Base-by-base conservation (phyloP, 2,329 filamentous ascomycete species). In the Ophiosphaerella narmari region DNA sequence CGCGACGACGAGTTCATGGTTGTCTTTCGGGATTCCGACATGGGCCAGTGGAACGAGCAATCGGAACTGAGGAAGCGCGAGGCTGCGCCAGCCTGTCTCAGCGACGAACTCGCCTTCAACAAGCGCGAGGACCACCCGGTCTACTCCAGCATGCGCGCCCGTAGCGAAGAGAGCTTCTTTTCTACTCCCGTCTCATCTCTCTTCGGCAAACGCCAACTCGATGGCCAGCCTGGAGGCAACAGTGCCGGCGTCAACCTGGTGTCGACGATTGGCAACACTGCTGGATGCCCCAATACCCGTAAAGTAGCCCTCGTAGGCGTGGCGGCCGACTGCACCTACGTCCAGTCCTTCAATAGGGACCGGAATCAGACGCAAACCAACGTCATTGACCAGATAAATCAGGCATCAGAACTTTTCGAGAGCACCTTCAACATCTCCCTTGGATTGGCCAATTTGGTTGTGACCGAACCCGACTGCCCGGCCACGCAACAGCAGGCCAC, bases 371-470 rank as follows among this genome's bases (percentile, higher is more conserved):
- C 87, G 21, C 82, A 86, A 48, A 73, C 82, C 54, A 94, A 94
- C 69, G 82, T 99, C 55, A 91, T 99, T 62, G 80, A 79, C 44
- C 81, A 90, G 68, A 88, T 99, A 71, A 97, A 96, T 75, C 80
- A 86, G 38, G 94, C 94, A 0, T 97, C 93, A 1, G 84, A 86
- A 54, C 77, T 97, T 8, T 99, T 94, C 68, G 94, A 99, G 72
- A 85, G 81, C 62, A 89, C 89, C 7, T 97, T 99, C 78, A 97
- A 97, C 74, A 93, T 99, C 63, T 93, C 92, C 0, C 84, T 99
- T 32, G 94, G 91, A 37, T 84, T 99, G 52, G 85, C 87, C 60
- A 96, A 96, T 67, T 75, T 99, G 45, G 89, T 91, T 26, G 84
- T 97, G 54, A 90, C 85, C 48, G 85, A 90, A 38, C 74, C 81